These are phyloP conservation scores for Aspergillus brasiliensis DNA, from an alignment of 2,329 filamentous ascomycete genomes.

Conservation along the genomic window DNA sequence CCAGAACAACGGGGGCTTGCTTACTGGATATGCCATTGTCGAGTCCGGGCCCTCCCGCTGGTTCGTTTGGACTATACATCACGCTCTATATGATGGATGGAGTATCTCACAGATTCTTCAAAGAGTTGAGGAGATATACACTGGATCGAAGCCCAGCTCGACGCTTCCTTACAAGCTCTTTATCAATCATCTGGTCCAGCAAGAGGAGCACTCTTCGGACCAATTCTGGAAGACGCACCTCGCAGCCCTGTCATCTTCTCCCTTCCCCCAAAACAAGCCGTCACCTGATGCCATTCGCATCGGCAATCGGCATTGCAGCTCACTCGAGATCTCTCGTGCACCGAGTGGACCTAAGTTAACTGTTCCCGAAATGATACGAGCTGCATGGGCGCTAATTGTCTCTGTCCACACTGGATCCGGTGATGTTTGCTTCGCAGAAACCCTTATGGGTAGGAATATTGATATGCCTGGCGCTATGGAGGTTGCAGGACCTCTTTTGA, in stretches of 20 bases:
- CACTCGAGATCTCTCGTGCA: slow-evolving; percentile 23
- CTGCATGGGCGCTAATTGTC: slow-evolving; percentile 56
- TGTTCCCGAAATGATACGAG: slow-evolving; percentile 53
- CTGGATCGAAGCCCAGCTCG: slow-evolving; percentile 4
- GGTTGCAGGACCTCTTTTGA: slow-evolving; percentile 49
- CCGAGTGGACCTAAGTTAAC: slow-evolving; percentile 38
- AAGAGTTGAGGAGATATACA: slow-evolving; percentile 41
- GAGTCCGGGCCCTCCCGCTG: slow-evolving; percentile 31
- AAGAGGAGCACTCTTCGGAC: slow-evolving; percentile 31
- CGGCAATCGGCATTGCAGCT: slow-evolving; percentile 29
- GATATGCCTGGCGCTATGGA: slow-evolving; percentile 52
- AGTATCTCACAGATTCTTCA: slow-evolving; percentile 42
- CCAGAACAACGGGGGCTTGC: slow-evolving; percentile 36
- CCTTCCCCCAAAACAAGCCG: slow-evolving; percentile 33
- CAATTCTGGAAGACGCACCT: slow-evolving; percentile 37
- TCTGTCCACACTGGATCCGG: slow-evolving; percentile 50
- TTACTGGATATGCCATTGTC: slow-evolving; percentile 42
- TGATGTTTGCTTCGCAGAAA: slow-evolving; percentile 58
- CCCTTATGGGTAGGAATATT: slow-evolving; percentile 57
- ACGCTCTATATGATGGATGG: slow-evolving; percentile 57
- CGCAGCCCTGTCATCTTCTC: slow-evolving; percentile 25
- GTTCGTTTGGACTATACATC: slow-evolving; percentile 55
- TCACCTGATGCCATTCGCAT: slow-evolving; percentile 23
- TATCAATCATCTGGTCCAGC: slow-evolving; percentile 33
- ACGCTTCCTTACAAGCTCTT: slow-evolving; percentile 32